Evolutionary conservation across 75 land plant genomes (phyloP).

Genomic region (Selaginella moellendorffii): DNA sequence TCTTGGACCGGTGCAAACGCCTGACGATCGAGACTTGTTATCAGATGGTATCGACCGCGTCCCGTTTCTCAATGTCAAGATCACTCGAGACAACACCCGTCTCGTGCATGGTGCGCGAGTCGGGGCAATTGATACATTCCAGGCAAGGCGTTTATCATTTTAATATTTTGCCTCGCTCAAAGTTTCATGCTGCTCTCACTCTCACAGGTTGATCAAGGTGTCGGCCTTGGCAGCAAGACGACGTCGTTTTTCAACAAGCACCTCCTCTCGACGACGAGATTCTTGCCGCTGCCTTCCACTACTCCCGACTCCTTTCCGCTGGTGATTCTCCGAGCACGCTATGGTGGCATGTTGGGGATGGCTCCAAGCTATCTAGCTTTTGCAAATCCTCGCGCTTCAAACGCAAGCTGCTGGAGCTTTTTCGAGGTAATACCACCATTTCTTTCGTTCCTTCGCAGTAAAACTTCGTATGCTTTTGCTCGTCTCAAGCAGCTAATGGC

Average conservation of each 20-base stretch:
- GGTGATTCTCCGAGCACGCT: constrained; percentile 19
- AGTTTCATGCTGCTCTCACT: not conserved
- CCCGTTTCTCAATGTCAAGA: constrained; percentile 21
- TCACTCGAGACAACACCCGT: constrained; percentile 16
- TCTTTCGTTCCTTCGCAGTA: not conserved
- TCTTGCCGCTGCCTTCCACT: constrained; percentile 4
- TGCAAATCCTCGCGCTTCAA: constrained; percentile 21
- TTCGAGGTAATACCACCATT: constrained; percentile 13
- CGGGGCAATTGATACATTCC: constrained; percentile 21
- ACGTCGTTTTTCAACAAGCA: constrained; percentile 22
- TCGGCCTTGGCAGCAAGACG: constrained; percentile 16
- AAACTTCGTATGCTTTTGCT: not conserved
- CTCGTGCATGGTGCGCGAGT: constrained; percentile 10
- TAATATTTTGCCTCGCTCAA: not conserved
- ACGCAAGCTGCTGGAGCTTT: constrained; percentile 16
- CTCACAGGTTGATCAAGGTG: constrained; percentile 28
- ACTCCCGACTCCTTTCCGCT: constrained; percentile 5
- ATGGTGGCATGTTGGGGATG: constrained; percentile 23
- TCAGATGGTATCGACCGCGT: constrained; percentile 17
- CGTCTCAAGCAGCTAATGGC: constrained; percentile 12
- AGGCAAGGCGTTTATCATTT: constrained; percentile 11
- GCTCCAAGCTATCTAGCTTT: constrained; percentile 16
- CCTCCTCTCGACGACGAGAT: constrained; percentile 20
- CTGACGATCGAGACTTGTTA: constrained; percentile 5
- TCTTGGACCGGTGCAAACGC: constrained; percentile 10